Percentiles rank a stretch among this genome's conserved stretches.
Evolutionary conservation across 1,284 basidiomycete genomes (phyloP).

Genomic region (Leccinum pachyderme): DNA sequence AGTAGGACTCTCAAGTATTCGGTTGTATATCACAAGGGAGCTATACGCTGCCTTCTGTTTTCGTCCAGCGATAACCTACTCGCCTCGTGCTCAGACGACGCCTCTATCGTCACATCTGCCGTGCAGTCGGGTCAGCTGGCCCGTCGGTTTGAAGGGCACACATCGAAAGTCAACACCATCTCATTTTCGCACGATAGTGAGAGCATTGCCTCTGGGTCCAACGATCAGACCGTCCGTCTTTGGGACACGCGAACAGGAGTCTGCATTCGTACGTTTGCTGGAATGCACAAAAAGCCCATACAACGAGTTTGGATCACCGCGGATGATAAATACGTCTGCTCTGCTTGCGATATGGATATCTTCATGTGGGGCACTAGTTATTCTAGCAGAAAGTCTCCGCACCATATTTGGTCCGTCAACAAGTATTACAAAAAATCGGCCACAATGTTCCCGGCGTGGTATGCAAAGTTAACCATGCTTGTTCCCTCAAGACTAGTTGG

Average conservation of each 20-base stretch:
- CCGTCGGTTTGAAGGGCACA: conserved; percentile 11
- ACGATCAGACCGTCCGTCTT: conserved; percentile 20
- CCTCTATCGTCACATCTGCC: conserved; percentile 15
- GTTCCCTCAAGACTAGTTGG: conserved; percentile 7
- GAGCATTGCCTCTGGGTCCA: conserved; percentile 22
- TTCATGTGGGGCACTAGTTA: conserved; percentile 12
- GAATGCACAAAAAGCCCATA: conserved; percentile 18
- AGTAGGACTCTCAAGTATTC: conserved; percentile 3
- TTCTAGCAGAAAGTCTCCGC: conserved; percentile 8
- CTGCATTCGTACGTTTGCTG: conserved; percentile 15
- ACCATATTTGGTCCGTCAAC: conserved; percentile 18
- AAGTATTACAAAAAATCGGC: conserved; percentile 10
- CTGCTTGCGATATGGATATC: conserved; percentile 14
- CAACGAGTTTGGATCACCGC: conserved; percentile 18
- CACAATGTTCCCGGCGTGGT: conserved; percentile 18
- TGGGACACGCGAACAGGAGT: conserved; percentile 25
- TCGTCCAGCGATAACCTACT: conserved; percentile 13
- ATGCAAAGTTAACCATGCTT: conserved; percentile 14
- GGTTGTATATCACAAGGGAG: conserved; percentile 11
- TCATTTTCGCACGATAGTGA: conserved; percentile 20
- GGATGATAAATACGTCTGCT: conserved; percentile 17
- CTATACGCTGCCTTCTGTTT: conserved; percentile 14
- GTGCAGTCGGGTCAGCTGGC: conserved; percentile 8
- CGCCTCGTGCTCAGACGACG: conserved; percentile 25
- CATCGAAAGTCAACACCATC: conserved; percentile 14